These are phyloP conservation scores for Leccinum truebloodii DNA, from an alignment of 768 basidiomycete species.

Conservation along the genomic window DNA sequence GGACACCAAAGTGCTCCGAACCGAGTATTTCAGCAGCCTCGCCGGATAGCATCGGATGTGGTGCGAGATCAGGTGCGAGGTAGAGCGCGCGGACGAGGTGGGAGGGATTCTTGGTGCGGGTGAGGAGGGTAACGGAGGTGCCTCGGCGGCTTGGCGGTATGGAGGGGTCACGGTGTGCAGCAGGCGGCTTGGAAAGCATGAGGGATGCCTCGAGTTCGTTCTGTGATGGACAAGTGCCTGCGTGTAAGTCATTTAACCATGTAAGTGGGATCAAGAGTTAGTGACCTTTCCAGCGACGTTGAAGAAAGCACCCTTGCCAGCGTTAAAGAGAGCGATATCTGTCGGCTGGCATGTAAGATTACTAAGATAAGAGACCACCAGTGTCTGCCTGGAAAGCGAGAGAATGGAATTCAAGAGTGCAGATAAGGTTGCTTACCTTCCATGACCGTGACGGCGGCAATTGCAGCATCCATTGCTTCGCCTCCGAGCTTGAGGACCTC, in stretches of 20 bases:
- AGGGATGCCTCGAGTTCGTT: constrained; percentile 82
- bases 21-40: constrained; percentile 62
- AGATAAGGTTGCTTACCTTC: constrained; percentile 51
- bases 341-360: constrained; percentile 1
- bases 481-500: constrained; percentile 66
- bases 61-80: constrained; percentile 56
- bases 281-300: constrained; percentile 74
- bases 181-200: constrained; percentile 79
- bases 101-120: constrained; percentile 70
- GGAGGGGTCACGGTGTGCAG: constrained; percentile 47
- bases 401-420: neutral
- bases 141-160: constrained; percentile 64
- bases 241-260: neutral
- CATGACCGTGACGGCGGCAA: constrained; percentile 72
- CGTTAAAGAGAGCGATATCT: constrained; percentile 81
- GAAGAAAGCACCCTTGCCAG: constrained; percentile 84
- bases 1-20: constrained; percentile 46
- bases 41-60: constrained; percentile 75
- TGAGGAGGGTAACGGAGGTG: constrained; percentile 63
- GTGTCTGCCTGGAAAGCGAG: too few species aligned
- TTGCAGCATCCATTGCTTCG: constrained; percentile 81
- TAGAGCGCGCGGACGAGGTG: constrained; percentile 70
- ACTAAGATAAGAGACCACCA: neutral
- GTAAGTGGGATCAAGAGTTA: neutral
- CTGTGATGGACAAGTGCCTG: constrained; percentile 36